These are phyloP conservation scores for Colletotrichum lupini DNA, from an alignment of 2,329 filamentous ascomycete genomes.

Conservation along the genomic window DNA sequence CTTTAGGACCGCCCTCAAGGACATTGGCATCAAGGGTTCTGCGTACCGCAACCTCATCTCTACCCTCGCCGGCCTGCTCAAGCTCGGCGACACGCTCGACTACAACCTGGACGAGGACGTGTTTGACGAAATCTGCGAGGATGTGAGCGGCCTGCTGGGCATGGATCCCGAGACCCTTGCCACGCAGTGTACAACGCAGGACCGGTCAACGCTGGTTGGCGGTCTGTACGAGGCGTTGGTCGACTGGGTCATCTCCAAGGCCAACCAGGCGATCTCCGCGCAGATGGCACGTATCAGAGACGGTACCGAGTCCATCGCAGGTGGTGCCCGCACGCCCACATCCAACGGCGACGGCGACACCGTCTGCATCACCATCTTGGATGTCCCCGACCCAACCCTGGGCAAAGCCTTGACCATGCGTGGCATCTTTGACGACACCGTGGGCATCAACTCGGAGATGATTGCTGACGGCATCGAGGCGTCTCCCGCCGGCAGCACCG, in stretches of 20 bases:
- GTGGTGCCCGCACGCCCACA: slow-evolving; percentile 70
- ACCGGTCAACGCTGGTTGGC: slow-evolving; percentile 83
- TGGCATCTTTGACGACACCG: slow-evolving; percentile 90
- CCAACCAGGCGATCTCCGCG: slow-evolving; percentile 83
- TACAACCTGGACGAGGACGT: slow-evolving; percentile 86
- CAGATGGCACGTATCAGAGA: slow-evolving; percentile 77
- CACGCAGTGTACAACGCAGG: slow-evolving; percentile 83
- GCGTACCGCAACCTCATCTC: slow-evolving; percentile 86
- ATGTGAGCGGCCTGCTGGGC: slow-evolving; percentile 87
- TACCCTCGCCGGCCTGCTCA: slow-evolving; percentile 85
- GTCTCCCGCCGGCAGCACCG: slow-evolving; percentile 78
- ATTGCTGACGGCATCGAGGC: slow-evolving; percentile 92
- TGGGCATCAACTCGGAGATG: slow-evolving; percentile 97
- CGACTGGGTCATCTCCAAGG: slow-evolving; percentile 92
- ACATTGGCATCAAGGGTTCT: slow-evolving; percentile 92
- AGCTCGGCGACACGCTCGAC: slow-evolving; percentile 90
- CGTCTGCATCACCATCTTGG: slow-evolving; percentile 88
- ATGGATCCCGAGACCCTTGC: slow-evolving; percentile 86
- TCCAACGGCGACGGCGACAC: slow-evolving; percentile 82
- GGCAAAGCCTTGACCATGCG: slow-evolving; percentile 91
- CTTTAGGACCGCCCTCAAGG: slow-evolving; percentile 86
- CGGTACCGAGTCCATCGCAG: slow-evolving; percentile 75
- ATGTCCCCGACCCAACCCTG: slow-evolving; percentile 82
- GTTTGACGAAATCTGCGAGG: slow-evolving; percentile 88
- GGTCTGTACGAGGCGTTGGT: slow-evolving; percentile 94